Percentiles rank a stretch among this genome's conserved stretches.
phyloP scores from a whole-genome alignment of 768 basidiomycete species.

The Mycena rosella region DNA sequence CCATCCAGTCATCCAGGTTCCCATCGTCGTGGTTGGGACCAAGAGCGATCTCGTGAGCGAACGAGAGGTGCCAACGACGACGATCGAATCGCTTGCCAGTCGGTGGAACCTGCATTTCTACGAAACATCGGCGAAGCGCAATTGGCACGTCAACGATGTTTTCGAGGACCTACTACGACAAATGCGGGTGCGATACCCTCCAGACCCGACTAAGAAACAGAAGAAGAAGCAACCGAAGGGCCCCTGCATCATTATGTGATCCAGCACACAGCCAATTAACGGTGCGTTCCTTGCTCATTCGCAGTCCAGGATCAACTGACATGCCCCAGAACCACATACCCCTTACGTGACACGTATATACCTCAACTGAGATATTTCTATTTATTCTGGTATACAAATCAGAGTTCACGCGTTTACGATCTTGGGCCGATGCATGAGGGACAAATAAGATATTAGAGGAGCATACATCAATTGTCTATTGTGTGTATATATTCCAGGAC shows the following conservation, averaged over 20 bases:
- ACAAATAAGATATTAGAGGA: constrained; percentile 38
- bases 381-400: constrained; percentile 29
- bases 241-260: constrained; percentile 60
- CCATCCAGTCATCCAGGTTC: constrained; percentile 60
- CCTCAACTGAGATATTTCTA: constrained; percentile 25
- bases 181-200: constrained; percentile 77
- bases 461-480: constrained; percentile 35
- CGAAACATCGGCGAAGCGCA: constrained; percentile 89
- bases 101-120: constrained; percentile 84
- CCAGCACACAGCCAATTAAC: constrained; percentile 15
- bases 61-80: constrained; percentile 77
- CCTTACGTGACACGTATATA: constrained; percentile 30
- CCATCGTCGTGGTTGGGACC: constrained; percentile 90
- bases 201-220: constrained; percentile 55
- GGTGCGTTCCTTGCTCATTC: constrained; percentile 8
- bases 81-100: constrained; percentile 72
- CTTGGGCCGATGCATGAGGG: constrained; percentile 22
- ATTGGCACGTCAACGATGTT: constrained; percentile 84
- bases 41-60: constrained; percentile 86
- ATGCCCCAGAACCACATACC: constrained; percentile 33
- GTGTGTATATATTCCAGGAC: constrained; percentile 38
- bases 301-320: neutral
- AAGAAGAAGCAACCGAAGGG: constrained; percentile 43
- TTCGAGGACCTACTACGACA: constrained; percentile 83
- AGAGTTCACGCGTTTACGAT: constrained; percentile 26